These are phyloP conservation scores for Cubamyces sp. DNA, from an alignment of 768 basidiomycete species.

Conservation along the genomic window DNA sequence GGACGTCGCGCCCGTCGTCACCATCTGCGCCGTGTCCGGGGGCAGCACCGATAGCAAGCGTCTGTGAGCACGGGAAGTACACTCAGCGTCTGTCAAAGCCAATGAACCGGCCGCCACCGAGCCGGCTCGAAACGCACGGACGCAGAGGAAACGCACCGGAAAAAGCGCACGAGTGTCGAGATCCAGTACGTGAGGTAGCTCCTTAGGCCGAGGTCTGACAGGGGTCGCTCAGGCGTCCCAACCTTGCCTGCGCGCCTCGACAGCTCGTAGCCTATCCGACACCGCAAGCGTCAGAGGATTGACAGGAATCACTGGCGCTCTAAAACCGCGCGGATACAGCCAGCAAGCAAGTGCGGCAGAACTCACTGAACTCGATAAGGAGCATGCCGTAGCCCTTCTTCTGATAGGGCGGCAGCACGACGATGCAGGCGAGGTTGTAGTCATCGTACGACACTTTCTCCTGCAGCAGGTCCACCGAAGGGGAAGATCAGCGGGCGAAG, in stretches of 20 bases:
- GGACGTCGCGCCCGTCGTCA: constrained; percentile 42
- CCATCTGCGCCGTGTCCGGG: constrained; percentile 51
- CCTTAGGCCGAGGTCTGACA: constrained; percentile 90
- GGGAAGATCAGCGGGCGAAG: constrained; percentile 8
- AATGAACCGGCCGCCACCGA: not conserved
- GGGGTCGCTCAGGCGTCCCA: constrained; percentile 92
- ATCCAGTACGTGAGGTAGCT: constrained; percentile 93
- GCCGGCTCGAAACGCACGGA: not conserved
- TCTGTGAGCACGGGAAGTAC: constrained; percentile 30
- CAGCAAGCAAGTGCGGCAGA: not conserved
- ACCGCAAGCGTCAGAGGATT: not conserved
- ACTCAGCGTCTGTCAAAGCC: too few species aligned
- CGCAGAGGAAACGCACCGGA: constrained; percentile 51
- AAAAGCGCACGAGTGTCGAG: constrained; percentile 80
- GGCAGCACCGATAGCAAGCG: constrained; percentile 67
- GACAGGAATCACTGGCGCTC: not conserved
- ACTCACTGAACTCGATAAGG: constrained; percentile 96
- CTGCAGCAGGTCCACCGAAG: constrained; percentile 39
- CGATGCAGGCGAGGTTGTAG: constrained; percentile 96
- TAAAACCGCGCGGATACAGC: constrained; percentile 1
- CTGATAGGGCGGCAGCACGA: constrained; percentile 93
- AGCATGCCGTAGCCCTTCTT: constrained; percentile 90
- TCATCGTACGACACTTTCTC: constrained; percentile 97
- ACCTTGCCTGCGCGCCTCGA: constrained; percentile 78
- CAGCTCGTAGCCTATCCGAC: constrained; percentile 81